A percentile compares a stretch with the other conserved stretches of the same genome.
Evolutionary conservation across 2,329 filamentous ascomycete genomes (phyloP).

Genomic region (Cladosporium phlei): DNA sequence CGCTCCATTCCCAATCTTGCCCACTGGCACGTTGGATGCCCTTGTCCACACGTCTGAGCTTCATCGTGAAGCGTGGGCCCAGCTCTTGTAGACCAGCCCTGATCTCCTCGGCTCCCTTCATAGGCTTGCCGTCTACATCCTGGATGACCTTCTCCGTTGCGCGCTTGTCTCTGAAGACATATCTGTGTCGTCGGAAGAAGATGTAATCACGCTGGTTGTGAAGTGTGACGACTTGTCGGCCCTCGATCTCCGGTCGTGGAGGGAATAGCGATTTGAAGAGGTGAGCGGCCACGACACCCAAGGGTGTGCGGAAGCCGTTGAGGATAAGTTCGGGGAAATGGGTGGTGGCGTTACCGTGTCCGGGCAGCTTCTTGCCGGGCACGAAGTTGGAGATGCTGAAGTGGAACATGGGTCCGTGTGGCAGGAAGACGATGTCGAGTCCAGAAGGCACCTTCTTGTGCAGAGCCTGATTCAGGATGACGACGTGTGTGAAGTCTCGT

Average conservation of each 20-base stretch:
- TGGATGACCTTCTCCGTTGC: slow-evolving; percentile 82
- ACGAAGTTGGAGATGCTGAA: slow-evolving; percentile 89
- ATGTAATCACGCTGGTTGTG: slow-evolving; percentile 97
- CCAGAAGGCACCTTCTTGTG: slow-evolving; percentile 76
- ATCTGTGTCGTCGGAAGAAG: slow-evolving; percentile 84
- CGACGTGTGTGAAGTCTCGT: slow-evolving; percentile 74
- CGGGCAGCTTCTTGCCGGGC: slow-evolving; percentile 78
- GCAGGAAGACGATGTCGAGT: slow-evolving; percentile 77
- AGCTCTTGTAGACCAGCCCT: slow-evolving; percentile 85
- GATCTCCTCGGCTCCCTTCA: slow-evolving; percentile 81
- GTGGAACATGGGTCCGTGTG: slow-evolving; percentile 83
- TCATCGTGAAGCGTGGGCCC: slow-evolving; percentile 77
- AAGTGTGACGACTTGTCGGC: slow-evolving; percentile 83
- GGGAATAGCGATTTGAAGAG: slow-evolving; percentile 79
- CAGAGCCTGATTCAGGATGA: slow-evolving; percentile 78
- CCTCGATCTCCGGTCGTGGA: slow-evolving; percentile 73
- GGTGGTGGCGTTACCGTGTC: slow-evolving; percentile 83
- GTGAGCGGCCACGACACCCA: slow-evolving; percentile 81
- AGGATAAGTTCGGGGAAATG: slow-evolving; percentile 86
- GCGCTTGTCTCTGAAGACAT: slow-evolving; percentile 86
- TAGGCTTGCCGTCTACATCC: slow-evolving; percentile 72
- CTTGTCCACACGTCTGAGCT: slow-evolving; percentile 85
- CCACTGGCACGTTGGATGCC: slow-evolving; percentile 73
- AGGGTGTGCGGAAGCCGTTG: slow-evolving; percentile 90
- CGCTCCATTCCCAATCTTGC: slow-evolving; percentile 95